Conservation (phyloP, 2,329 filamentous ascomycete genomes). For the Ustulina deusta region DNA sequence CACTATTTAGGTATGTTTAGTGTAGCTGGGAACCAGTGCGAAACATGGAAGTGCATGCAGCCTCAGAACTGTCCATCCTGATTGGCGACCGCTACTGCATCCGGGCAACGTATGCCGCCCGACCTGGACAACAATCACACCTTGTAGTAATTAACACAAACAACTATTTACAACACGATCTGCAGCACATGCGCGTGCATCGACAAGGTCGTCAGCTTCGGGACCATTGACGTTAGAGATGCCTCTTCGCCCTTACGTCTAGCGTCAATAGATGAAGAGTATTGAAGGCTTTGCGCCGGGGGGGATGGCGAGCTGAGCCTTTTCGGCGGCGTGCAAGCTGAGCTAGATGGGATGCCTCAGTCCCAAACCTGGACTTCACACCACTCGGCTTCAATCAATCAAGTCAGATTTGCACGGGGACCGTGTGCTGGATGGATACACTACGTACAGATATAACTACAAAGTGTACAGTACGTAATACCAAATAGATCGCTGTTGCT, state of each 20-base stretch:
- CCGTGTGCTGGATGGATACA: background rate
- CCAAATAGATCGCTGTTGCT: no score
- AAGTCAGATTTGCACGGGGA: background rate
- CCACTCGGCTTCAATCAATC: background rate
- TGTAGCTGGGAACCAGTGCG: no score
- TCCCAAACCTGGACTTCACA: background rate
- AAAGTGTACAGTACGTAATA: background rate
- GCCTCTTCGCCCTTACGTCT: constrained; percentile 19
- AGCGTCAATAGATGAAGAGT: constrained; percentile 16
- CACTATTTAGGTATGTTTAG: no score
- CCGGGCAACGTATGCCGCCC: constrained; percentile 14
- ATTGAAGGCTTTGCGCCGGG: background rate
- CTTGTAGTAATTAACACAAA: constrained; percentile 23
- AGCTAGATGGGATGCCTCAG: constrained; percentile 28
- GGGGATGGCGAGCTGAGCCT: constrained; percentile 5
- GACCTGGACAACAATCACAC: constrained; percentile 28
- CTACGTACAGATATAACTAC: background rate
- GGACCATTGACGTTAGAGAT: constrained; percentile 22
- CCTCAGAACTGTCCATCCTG: no score
- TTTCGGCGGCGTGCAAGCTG: constrained; percentile 1
- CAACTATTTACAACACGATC: constrained; percentile 31
- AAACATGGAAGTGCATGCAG: no score
- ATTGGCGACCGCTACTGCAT: background rate
- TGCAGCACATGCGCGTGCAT: constrained; percentile 16
- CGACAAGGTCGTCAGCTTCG: constrained; percentile 16